Conservation (phyloP, 805 yeast species). For the Pichia occidentalis region DNA sequence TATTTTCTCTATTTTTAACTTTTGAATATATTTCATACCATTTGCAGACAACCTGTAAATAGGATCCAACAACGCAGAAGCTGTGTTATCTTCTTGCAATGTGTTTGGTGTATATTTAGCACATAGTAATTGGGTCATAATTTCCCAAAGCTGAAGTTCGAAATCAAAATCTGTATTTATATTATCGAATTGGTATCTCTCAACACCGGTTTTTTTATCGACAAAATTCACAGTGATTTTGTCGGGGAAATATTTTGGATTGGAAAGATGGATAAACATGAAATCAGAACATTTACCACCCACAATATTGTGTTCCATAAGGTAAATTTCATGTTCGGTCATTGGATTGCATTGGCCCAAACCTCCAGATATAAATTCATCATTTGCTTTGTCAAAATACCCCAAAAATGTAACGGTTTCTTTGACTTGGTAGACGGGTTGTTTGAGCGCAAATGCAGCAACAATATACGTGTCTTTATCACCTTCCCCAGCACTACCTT, state of each 20-base stretch:
- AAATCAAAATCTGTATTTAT: constrained; percentile 30
- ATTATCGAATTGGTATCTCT: constrained; percentile 31
- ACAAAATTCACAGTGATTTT: constrained; percentile 1
- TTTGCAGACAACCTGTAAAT: constrained; percentile 10
- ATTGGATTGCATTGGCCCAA: constrained; percentile 38
- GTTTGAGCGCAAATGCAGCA: constrained; percentile 45
- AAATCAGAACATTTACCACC: constrained; percentile 18
- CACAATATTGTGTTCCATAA: constrained; percentile 12
- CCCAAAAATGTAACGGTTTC: constrained; percentile 49
- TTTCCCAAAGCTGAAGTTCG: constrained; percentile 35
- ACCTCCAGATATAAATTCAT: constrained; percentile 35
- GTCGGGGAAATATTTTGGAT: constrained; percentile 43
- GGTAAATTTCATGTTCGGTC: constrained; percentile 28
- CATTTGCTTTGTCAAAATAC: constrained; percentile 32
- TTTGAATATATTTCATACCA: constrained; percentile 26
- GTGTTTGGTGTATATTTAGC: constrained; percentile 11
- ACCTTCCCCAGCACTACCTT: constrained; percentile 72
- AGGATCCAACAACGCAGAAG: constrained; percentile 15
- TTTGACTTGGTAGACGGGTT: constrained; percentile 41
- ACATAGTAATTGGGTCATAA: constrained; percentile 34
- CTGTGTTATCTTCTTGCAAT: constrained; percentile 10
- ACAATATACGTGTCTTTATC: constrained; percentile 72
- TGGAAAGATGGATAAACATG: constrained; percentile 52
- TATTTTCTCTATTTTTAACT: constrained; percentile 20
- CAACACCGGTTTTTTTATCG: constrained; percentile 17